A percentile compares a stretch with the other conserved stretches of the same genome.
These are phyloP conservation scores for Hirschfeldia incana DNA, from an alignment of 345 rosid genomes.

Conservation along the genomic window DNA sequence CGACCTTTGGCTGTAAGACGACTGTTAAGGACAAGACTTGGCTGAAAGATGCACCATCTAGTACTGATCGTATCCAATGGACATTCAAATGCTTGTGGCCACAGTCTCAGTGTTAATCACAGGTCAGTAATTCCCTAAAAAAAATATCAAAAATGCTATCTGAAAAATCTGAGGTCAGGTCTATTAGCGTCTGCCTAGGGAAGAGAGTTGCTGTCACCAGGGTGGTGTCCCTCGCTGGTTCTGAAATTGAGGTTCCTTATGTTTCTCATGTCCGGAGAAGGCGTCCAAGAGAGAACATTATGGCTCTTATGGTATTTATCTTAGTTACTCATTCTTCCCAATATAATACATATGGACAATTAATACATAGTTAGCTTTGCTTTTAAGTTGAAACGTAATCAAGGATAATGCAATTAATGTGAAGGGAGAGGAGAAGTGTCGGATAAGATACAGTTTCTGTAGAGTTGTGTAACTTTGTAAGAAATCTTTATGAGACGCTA, in stretches of 20 bases:
- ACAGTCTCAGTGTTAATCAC: too few relatives aligned
- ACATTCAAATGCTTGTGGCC: too few relatives aligned
- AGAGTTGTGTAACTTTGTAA: background rate
- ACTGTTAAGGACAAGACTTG: constrained; percentile 94
- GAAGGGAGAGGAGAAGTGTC: background rate
- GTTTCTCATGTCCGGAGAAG: constrained; percentile 85
- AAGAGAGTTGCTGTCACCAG: constrained; percentile 60
- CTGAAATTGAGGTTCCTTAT: constrained; percentile 74
- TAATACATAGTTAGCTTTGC: background rate
- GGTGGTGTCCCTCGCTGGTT: constrained; percentile 79
- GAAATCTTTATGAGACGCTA: background rate
- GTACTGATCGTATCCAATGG: too few relatives aligned
- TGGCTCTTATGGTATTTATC: constrained; percentile 78
- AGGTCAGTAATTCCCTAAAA: too few relatives aligned
- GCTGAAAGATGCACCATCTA: constrained; percentile 44
- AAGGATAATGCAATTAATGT: constrained; percentile 5
- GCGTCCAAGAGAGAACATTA: constrained; percentile 84
- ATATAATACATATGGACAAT: background rate
- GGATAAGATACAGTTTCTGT: background rate
- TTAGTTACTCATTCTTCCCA: constrained; percentile 6
- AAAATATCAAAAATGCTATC: constrained; percentile 29
- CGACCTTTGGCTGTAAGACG: constrained; percentile 92
- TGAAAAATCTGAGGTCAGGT: constrained; percentile 45
- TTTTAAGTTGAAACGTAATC: background rate
- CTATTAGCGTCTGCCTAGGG: constrained; percentile 53